Conservation (phyloP, 2,329 filamentous ascomycete species). For the Teratosphaeria destructans region DNA sequence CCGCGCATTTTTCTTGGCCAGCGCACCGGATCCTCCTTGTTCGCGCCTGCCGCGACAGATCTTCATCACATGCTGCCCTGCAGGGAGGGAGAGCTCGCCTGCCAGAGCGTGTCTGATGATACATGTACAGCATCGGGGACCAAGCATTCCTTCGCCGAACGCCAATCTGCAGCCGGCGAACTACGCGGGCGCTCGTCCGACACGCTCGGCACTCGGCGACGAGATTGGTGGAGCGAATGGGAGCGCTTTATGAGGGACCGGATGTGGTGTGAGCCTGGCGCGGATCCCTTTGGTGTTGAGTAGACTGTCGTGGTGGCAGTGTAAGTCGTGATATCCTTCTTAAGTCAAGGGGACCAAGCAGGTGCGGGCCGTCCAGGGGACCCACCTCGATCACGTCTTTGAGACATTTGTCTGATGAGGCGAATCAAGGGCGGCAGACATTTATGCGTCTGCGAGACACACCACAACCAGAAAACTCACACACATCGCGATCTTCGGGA, state of each 20-base stretch:
- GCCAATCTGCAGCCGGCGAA: not conserved
- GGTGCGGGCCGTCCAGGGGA: not conserved
- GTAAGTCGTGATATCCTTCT: not conserved
- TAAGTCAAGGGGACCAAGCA: not conserved
- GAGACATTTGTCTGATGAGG: not conserved
- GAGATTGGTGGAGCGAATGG: not conserved
- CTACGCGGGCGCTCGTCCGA: not conserved
- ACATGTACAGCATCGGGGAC: not conserved
- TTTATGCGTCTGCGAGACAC: not conserved
- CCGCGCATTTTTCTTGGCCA: too few relatives aligned
- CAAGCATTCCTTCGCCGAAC: not conserved
- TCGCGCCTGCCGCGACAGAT: not conserved
- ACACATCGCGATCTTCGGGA: not conserved
- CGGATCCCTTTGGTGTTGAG: not conserved
- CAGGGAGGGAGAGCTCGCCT: not conserved
- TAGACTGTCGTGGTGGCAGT: not conserved
- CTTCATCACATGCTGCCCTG: not conserved
- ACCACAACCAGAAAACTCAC: not conserved
- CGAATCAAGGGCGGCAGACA: not conserved
- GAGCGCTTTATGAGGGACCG: not conserved
- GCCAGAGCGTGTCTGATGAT: not conserved
- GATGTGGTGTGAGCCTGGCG: not conserved
- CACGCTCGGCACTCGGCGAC: not conserved
- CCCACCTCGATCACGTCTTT: not conserved
- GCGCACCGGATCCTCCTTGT: not conserved